Percentiles rank a stretch among this genome's conserved stretches.
phyloP scores from a whole-genome alignment of 2,329 filamentous ascomycete genomes.

The Periconia macrospinosa region DNA sequence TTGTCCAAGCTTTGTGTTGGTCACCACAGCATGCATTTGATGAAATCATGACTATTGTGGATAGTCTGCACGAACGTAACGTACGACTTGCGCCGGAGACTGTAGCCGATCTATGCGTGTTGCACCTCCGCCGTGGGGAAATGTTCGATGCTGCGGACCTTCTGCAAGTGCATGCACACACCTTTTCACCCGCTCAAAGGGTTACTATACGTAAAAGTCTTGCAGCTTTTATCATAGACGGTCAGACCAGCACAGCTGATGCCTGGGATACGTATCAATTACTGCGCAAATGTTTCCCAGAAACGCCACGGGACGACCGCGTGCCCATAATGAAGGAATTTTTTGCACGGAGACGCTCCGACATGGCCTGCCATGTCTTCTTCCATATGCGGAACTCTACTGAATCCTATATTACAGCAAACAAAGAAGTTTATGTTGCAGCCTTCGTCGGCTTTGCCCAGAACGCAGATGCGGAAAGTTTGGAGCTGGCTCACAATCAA shows the following conservation, averaged over 20 bases:
- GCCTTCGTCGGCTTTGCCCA: conserved; percentile 76
- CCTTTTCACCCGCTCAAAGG: conserved; percentile 72
- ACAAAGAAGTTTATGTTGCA: conserved; percentile 71
- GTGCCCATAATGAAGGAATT: conserved; percentile 79
- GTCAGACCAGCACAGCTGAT: conserved; percentile 65
- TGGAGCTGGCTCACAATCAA: conserved; percentile 86
- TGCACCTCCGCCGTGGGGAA: conserved; percentile 76
- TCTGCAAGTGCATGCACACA: conserved; percentile 72
- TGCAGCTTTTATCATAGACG: conserved; percentile 68
- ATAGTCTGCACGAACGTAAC: conserved; percentile 70
- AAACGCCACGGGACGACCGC: conserved; percentile 65
- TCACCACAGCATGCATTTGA: conserved; percentile 66
- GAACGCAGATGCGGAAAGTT: conserved; percentile 61
- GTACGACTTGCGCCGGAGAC: conserved; percentile 73
- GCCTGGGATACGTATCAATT: conserved; percentile 64
- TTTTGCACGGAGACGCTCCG: conserved; percentile 73
- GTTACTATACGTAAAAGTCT: conserved; percentile 67
- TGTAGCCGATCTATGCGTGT: conserved; percentile 69
- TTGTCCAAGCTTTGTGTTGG: conserved; percentile 69
- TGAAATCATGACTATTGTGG: conserved; percentile 71
- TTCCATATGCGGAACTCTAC: conserved; percentile 87
- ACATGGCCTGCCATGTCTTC: conserved; percentile 86
- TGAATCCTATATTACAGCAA: conserved; percentile 66
- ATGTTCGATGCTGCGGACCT: conserved; percentile 79
- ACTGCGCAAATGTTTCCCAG: conserved; percentile 61